Evolutionary conservation across 345 rosid genomes (phyloP), one percentile per base, ranked within the genome.

Genomic region (Salix purpurea): DNA sequence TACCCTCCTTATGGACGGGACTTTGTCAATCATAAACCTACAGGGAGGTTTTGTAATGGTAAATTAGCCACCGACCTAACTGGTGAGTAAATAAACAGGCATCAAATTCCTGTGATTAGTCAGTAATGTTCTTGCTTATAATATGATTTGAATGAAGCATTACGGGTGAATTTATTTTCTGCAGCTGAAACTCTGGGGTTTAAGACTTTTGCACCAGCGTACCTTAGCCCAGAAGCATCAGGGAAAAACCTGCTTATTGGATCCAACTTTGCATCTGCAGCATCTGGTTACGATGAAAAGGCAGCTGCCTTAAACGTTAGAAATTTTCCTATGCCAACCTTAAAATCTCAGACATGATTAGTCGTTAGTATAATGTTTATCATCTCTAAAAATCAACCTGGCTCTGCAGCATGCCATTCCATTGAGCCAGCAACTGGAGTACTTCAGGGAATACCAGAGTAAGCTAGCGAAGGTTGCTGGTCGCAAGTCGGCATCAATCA

Each of bases 1-100:
- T 91, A 88, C 81, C 99, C 98, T 83, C 99, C 98, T 74, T 93
- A 91, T 74, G 99, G 98, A 52, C 90, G 96, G 67, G 99, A 95
- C 78, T 93, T 95, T 15, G 62, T 67, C 74, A 83, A 85, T 58
- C 92, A 90, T 12, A 61, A 89, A 66, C 78, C 99, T 67, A 95
- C 99, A 1, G 98, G 99, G 0, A 91, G 99, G 78, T 95, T 95
- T 82, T 91, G 99, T 75, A 90, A 95, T 78, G 99, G 99, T 39
- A 95, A 95, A 79, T 66, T 91, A 70, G 98, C 94, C 71, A 95
- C 99, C 1, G 99, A 95, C 54, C 76, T 92, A 69, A 95, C 97
- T 5, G 97, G 97, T 95, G 71, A 72, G 62, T 23, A 19, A 13
- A 44, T 23, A 19, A 13, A 12, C 0, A 13, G 4, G 50, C 24